These are phyloP conservation scores for Aspergillus asperescens DNA, from an alignment of 495 filamentous ascomycete species.

Conservation along the genomic window DNA sequence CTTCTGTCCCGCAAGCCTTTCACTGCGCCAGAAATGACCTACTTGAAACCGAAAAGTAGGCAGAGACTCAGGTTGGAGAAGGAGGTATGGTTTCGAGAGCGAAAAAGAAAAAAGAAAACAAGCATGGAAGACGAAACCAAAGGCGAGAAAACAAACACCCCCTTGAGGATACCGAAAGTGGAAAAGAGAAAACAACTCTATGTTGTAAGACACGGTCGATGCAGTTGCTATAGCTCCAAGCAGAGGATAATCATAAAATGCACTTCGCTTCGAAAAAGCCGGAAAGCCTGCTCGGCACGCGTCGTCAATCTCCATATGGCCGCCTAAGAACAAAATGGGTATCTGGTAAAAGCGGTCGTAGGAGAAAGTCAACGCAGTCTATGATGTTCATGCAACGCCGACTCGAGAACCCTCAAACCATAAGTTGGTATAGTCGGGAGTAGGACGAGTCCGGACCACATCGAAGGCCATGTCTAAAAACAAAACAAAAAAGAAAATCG, in stretches of 20 bases:
- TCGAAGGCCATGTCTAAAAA: slow-evolving; percentile 43
- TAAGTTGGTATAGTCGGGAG: slow-evolving; percentile 31
- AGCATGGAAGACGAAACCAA: slow-evolving; percentile 22
- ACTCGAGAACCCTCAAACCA: slow-evolving; percentile 41
- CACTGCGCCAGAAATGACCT: slow-evolving; percentile 3
- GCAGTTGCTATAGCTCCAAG: slow-evolving; percentile 42
- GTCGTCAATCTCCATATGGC: slow-evolving; percentile 39
- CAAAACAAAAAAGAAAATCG: slow-evolving; percentile 22
- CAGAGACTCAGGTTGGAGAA: slow-evolving; percentile 27
- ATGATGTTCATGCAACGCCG: slow-evolving; percentile 64
- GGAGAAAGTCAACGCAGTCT: slow-evolving; percentile 70
- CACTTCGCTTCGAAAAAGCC: slow-evolving; percentile 42
- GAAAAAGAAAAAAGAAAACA: slow-evolving; percentile 25
- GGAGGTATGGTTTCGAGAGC: slow-evolving; percentile 26
- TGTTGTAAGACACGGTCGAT: slow-evolving; percentile 41
- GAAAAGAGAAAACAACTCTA: slow-evolving; percentile 36
- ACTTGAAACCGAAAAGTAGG: slow-evolving; percentile 3
- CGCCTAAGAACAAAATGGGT: slow-evolving; percentile 49
- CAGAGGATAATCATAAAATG: slow-evolving; percentile 44
- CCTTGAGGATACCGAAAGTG: slow-evolving; percentile 50
- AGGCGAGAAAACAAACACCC: slow-evolving; percentile 37
- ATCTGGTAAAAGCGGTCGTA: slow-evolving; percentile 53
- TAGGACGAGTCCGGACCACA: slow-evolving; percentile 39
- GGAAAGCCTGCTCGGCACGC: slow-evolving; percentile 40
- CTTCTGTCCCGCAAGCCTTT: slow-evolving; percentile 4